Base-by-base conservation (phyloP, 1,284 basidiomycete genomes). In the Ceratobasidium sp. region DNA sequence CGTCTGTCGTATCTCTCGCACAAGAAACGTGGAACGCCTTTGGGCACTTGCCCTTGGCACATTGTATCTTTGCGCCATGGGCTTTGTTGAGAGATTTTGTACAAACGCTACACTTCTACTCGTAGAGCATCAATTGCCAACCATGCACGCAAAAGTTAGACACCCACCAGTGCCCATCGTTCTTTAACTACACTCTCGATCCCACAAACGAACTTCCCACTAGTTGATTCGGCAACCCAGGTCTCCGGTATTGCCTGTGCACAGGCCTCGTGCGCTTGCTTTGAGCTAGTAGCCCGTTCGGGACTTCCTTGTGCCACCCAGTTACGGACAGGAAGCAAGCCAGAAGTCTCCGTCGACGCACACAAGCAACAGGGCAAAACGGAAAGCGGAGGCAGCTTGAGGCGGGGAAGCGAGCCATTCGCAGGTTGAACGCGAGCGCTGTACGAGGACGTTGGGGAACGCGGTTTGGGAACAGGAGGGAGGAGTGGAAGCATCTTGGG, bases 1-100 rank as follows among this genome's bases (percentile, higher is more conserved):
- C 84, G 12, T 87, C 82, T 5, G 80, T 80, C 0, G 86, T 86
- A 28, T 87, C 86, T 33, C 83, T 83, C 0, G 96, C 96, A 79
- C 96, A 99, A 1, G 90, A 92, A 33, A 97, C 90, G 79, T 99
- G 96, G 81, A 93, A 97, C 0, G 96, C 94, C 77, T 92, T 93
- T 1, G 92, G 85, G 78, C 96, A 97, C 81, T 94, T 95, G 73
- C 94, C 94, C 79, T 94, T 94, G 11, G 93, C 93, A 79, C 95
- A 98, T 78, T 98, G 95, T 36, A 97, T 89, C 72, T 95, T 95
- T 3, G 94, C 94, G 5, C 96, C 96, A 74, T 94, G 90, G 8
- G 83, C 84, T 75, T 90, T 92, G 18, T 85, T 80, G 42, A 84
- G 84, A 30, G 82, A 84, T 78, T 89, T 92, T 33, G 85, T 84